phyloP scores from a whole-genome alignment of 2,329 filamentous ascomycete species.

The Aspergillus aculeatus region DNA sequence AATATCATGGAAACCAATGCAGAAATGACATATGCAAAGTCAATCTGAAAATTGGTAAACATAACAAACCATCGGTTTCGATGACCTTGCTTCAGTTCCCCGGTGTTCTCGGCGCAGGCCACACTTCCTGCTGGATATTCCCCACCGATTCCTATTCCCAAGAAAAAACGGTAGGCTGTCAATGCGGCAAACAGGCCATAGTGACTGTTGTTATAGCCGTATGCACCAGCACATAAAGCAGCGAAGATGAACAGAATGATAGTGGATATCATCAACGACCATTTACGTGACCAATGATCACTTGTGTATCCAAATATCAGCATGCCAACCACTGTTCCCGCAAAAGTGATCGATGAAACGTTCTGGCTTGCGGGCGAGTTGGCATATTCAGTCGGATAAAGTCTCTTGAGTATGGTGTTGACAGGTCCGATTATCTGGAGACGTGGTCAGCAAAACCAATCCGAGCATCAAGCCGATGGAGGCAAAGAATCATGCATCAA shows the following conservation, averaged over 20 bases:
- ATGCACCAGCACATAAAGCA: slow-evolving; percentile 72
- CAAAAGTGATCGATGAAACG: slow-evolving; percentile 79
- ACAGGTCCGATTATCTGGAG: slow-evolving; percentile 78
- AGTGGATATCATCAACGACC: slow-evolving; percentile 77
- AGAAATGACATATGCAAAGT: slow-evolving; percentile 78
- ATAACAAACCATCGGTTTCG: slow-evolving; percentile 90
- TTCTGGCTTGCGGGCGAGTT: slow-evolving; percentile 68
- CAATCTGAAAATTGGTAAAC: slow-evolving; percentile 86
- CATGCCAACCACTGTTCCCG: slow-evolving; percentile 79
- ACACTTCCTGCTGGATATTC: slow-evolving; percentile 65
- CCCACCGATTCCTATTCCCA: slow-evolving; percentile 74
- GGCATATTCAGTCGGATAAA: slow-evolving; percentile 70
- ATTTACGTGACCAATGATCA: slow-evolving; percentile 81
- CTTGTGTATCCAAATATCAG: slow-evolving; percentile 75
- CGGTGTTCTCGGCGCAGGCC: slow-evolving; percentile 77
- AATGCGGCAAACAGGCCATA: slow-evolving; percentile 74
- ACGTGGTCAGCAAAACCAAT: not conserved
- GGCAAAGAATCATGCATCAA: not conserved
- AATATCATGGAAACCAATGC: slow-evolving; percentile 72
- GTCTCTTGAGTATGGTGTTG: slow-evolving; percentile 66
- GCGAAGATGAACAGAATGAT: slow-evolving; percentile 83
- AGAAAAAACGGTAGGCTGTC: slow-evolving; percentile 80
- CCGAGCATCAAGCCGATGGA: not conserved
- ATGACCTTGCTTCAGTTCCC: slow-evolving; percentile 74
- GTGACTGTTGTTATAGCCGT: slow-evolving; percentile 67